Percentiles rank a stretch among this genome's conserved stretches.
Evolutionary conservation across 2,329 filamentous ascomycete species (phyloP).

Genomic region (Neofusicoccum sp.): DNA sequence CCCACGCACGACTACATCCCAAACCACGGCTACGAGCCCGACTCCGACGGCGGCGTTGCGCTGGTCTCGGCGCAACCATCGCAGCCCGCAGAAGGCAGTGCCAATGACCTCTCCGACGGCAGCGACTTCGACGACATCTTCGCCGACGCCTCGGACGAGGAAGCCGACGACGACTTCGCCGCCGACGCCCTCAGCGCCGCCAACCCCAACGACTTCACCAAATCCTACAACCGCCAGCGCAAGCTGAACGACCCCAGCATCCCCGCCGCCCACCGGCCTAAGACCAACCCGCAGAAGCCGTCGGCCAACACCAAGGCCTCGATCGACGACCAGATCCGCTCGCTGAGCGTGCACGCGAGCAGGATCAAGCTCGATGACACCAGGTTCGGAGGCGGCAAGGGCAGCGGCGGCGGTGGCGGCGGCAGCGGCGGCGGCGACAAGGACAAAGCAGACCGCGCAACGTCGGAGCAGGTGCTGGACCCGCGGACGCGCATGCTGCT

Average conservation of each 20-base stretch:
- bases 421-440: conserved; percentile 56
- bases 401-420: conserved; percentile 49
- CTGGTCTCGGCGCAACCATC: neutral
- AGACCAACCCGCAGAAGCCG: conserved; percentile 77
- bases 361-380: conserved; percentile 73
- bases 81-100: neutral
- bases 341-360: conserved; percentile 79
- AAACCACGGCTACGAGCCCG: conserved; percentile 20
- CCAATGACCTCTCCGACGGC: conserved; percentile 38
- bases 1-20: conserved; percentile 18
- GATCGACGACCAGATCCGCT: conserved; percentile 84
- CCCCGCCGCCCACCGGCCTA: conserved; percentile 60
- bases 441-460: conserved; percentile 91
- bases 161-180: conserved; percentile 55
- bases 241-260: conserved; percentile 61
- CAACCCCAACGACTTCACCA: conserved; percentile 71
- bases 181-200: conserved; percentile 59
- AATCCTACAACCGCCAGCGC: conserved; percentile 84
- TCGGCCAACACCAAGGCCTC: conserved; percentile 76
- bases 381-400: conserved; percentile 45
- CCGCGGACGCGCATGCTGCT: conserved; percentile 93
- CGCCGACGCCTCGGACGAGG: conserved; percentile 65
- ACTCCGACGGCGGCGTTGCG: conserved; percentile 10
- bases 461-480: conserved; percentile 92
- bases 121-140: conserved; percentile 65